Percentiles rank a stretch among this genome's conserved stretches.
These are phyloP conservation scores for Neurospora tetraspora DNA, from an alignment of 495 filamentous ascomycete species.

Conservation along the genomic window DNA sequence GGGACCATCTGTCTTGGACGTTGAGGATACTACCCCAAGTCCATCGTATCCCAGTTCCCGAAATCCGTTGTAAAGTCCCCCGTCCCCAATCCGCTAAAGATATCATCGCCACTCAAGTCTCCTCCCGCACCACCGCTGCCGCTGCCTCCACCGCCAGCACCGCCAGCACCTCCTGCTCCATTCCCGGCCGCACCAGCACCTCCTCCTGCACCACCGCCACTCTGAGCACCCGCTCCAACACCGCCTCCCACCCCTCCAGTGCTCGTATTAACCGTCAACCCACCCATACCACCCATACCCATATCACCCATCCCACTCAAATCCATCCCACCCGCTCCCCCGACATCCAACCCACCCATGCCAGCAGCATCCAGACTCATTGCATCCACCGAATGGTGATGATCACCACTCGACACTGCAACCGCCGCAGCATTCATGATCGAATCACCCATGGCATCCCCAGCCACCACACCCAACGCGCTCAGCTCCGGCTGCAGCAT, in stretches of 20 bases:
- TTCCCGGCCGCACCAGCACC: conserved; percentile 2
- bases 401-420: conserved; percentile 7
- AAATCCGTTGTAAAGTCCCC: conserved; percentile 18
- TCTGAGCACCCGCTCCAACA: neutral
- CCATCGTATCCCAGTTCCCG: conserved; percentile 14
- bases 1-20: neutral
- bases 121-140: conserved; percentile 8
- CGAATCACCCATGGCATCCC: conserved; percentile 10
- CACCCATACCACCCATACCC: conserved; percentile 2
- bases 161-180: neutral
- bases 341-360: conserved; percentile 11
- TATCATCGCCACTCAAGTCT: conserved; percentile 28
- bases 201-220: neutral
- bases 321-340: conserved; percentile 6
- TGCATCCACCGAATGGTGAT: conserved; percentile 12
- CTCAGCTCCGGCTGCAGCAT: conserved; percentile 19
- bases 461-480: conserved; percentile 18
- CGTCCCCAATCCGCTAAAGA: conserved; percentile 22
- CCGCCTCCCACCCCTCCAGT: neutral
- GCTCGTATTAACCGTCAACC: neutral
- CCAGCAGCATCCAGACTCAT: conserved; percentile 21
- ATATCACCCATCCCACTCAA: conserved; percentile 6
- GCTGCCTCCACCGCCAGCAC: conserved; percentile 18
- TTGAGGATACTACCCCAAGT: neutral
- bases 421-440: conserved; percentile 25